These are phyloP conservation scores for Helianthus tuberosus DNA, from an alignment of 129 eudicot genomes.

Conservation along the genomic window DNA sequence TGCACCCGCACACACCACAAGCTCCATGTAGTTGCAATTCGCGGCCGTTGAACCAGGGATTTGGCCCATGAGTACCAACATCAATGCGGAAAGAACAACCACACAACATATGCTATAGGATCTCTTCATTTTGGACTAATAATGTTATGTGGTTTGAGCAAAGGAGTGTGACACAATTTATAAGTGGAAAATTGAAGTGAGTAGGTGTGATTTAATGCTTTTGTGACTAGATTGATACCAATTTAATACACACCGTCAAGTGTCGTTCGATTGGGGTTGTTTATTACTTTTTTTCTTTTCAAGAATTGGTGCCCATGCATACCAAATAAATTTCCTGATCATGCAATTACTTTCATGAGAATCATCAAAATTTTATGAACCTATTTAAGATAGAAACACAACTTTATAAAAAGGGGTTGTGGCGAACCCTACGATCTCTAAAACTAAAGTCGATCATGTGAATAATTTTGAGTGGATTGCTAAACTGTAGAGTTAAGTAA, in stretches of 20 bases:
- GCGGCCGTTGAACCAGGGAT: conserved; percentile 2
- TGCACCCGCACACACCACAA: conserved; percentile 33
- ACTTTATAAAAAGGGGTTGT: neutral
- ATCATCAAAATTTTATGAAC: neutral
- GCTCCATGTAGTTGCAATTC: conserved; percentile 34
- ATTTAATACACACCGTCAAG: neutral
- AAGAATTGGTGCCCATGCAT: neutral
- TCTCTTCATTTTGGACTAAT: conserved; percentile 18
- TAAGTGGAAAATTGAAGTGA: conserved; percentile 6
- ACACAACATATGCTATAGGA: conserved; percentile 11
- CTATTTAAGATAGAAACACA: neutral
- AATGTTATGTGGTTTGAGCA: conserved; percentile 19
- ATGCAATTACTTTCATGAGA: neutral
- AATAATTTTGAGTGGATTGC: neutral
- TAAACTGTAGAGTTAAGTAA: no score
- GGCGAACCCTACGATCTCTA: neutral
- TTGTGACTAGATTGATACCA: conserved; percentile 16
- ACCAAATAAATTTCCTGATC: neutral
- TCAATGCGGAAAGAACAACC: conserved; percentile 22
- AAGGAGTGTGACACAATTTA: conserved; percentile 7
- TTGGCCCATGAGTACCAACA: conserved; percentile 28
- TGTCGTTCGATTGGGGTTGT: neutral
- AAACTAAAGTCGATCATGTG: neutral
- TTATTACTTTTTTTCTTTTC: neutral
- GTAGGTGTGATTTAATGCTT: conserved; percentile 32